Conservation (phyloP, 139 green algal genomes). For the Closterium sp. region DNA sequence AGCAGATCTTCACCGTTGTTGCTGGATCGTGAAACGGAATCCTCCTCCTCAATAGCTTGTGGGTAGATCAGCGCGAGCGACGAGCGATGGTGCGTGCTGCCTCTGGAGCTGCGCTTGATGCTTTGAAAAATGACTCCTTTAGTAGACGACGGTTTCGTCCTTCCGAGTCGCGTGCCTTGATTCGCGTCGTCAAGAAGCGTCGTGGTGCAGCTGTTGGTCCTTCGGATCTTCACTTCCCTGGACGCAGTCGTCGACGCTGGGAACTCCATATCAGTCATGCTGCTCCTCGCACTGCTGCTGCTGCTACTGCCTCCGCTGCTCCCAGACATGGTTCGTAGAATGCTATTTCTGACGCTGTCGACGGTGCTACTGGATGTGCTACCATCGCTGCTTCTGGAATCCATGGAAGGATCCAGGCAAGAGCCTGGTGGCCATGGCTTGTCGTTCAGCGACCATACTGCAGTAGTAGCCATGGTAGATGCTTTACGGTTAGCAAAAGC, state of each 20-base stretch:
- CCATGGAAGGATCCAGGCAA: neutral
- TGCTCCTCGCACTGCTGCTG: neutral
- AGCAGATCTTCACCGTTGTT: neutral
- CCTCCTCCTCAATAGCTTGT: neutral
- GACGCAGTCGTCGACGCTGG: neutral
- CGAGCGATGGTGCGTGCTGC: neutral
- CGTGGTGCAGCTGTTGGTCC: neutral
- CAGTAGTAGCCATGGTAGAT: neutral
- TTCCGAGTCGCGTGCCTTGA: neutral
- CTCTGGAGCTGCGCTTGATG: neutral
- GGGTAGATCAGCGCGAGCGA: neutral
- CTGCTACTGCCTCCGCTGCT: neutral
- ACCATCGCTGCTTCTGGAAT: neutral
- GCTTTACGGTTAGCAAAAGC: neutral
- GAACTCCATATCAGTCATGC: neutral
- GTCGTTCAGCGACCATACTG: neutral
- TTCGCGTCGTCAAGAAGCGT: neutral
- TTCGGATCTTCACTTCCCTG: neutral
- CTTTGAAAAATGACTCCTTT: neutral
- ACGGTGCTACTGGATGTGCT: neutral
- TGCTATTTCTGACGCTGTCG: neutral
- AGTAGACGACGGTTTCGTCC: neutral
- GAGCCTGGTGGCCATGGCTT: neutral
- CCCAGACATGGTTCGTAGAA: neutral
- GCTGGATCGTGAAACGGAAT: neutral